Base-by-base conservation (phyloP, 2,329 filamentous ascomycete genomes). In the Fusarium pseudoanthophilum region DNA sequence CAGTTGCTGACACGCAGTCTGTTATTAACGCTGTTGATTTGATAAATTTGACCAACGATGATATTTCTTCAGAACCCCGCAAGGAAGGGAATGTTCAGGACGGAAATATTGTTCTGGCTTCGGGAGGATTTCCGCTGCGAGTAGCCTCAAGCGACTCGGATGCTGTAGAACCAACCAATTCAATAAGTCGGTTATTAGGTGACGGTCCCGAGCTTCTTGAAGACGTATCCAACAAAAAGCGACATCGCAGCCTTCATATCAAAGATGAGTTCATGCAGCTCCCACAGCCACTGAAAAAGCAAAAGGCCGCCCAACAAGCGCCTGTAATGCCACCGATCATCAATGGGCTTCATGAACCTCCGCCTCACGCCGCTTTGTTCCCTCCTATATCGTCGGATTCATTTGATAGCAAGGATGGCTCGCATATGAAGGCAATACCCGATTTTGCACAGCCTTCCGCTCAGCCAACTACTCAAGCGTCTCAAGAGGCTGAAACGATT, bases 181-280 rank as follows among this genome's bases (percentile, higher is more conserved):
- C 85, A 24, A 79, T 86, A 46, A 83, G 82, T 75, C 85, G 83
- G 78, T 84, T 86, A 66, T 79, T 87, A 39, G 83, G 86, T 63
- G 86, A 88, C 60, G 78, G 77, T 11, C 78, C 81, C 10, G 85
- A 87, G 32, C 72, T 76, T 16, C 74, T 75, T 18, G 87, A 88
- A 43, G 87, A 89, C 52, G 72, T 77, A 30, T 81, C 83, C 37
- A 85, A 83, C 57, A 91, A 90, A 81, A 91, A 90, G 79, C 84
- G 89, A n/a, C 84, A 83, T 36, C 82, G 85, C 56, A 81, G 81
- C 13, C 78, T 85, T 48, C 81, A 85, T 34, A 82, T 82, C 64
- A 90, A 90, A 72, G 90, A 92, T 64, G 89, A 91, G 70, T 89
- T 90, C 70, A 86, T 91, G 42, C 89, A 91, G 77, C 83, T 92